Percentiles rank a stretch among this genome's conserved stretches.
These are phyloP conservation scores for Xylaria sp. DNA, from an alignment of 2,329 filamentous ascomycete genomes.

Conservation along the genomic window DNA sequence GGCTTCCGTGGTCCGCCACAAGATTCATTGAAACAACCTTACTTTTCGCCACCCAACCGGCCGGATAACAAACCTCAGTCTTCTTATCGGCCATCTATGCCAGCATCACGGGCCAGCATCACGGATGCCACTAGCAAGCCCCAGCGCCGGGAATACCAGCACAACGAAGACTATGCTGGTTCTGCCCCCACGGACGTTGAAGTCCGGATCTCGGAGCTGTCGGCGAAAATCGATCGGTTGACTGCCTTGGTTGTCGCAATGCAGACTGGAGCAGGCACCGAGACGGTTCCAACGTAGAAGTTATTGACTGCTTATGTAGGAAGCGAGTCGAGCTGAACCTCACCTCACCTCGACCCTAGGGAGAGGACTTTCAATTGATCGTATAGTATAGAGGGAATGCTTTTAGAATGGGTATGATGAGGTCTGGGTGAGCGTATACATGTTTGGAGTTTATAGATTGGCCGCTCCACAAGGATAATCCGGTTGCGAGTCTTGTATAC, in stretches of 20 bases:
- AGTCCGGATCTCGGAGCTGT: conserved; percentile 56
- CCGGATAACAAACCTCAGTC: conserved; percentile 30
- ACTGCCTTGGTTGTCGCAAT: conserved; percentile 55
- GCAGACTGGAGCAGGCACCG: conserved; percentile 40
- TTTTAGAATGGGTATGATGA: not conserved
- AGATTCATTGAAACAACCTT: conserved; percentile 28
- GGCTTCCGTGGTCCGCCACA: conserved; percentile 51
- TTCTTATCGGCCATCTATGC: conserved; percentile 28
- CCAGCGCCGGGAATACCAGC: conserved; percentile 28
- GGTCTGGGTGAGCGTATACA: not conserved
- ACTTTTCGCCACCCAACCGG: conserved; percentile 24
- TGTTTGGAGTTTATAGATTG: no score
- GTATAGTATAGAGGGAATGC: not conserved
- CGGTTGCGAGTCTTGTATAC: not conserved
- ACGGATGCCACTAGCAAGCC: no score
- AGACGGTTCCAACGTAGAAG: conserved; percentile 26
- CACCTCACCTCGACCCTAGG: no score
- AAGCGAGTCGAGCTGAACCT: no score
- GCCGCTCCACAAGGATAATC: not conserved
- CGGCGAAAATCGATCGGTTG: conserved; percentile 61
- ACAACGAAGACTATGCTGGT: conserved; percentile 39
- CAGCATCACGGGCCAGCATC: conserved; percentile 30
- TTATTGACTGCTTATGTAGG: no score
- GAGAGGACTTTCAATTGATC: no score
- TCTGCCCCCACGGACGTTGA: conserved; percentile 49